These are phyloP conservation scores for Laetiporus sulphureus DNA, from an alignment of 1,284 basidiomycete species.

Conservation along the genomic window DNA sequence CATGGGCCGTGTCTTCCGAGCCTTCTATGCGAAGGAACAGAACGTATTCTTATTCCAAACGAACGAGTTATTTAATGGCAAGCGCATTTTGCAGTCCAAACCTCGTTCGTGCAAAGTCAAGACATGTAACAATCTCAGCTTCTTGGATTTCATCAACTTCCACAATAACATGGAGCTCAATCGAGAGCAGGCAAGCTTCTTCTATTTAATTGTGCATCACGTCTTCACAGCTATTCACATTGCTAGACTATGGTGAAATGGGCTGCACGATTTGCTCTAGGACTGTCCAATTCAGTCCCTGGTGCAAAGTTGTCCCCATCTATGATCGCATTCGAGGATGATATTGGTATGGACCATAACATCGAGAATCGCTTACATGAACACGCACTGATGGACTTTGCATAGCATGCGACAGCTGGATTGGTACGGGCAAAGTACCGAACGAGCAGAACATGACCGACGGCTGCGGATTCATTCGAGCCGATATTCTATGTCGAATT, in stretches of 20 bases:
- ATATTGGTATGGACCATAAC: slow-evolving; percentile 31
- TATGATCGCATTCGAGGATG: slow-evolving; percentile 22
- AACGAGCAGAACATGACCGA: slow-evolving; percentile 36
- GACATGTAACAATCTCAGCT: slow-evolving; percentile 7
- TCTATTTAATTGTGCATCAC: background rate
- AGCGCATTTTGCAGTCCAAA: slow-evolving; percentile 3
- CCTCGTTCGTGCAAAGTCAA: background rate
- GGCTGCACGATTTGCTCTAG: slow-evolving; percentile 32
- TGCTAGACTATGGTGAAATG: slow-evolving; percentile 34
- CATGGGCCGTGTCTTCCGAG: slow-evolving; percentile 28
- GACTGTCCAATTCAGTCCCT: slow-evolving; percentile 34
- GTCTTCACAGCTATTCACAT: background rate
- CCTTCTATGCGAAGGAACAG: slow-evolving; percentile 31
- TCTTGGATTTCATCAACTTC: slow-evolving; percentile 28
- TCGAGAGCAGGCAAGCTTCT: slow-evolving; percentile 24
- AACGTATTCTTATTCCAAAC: slow-evolving; percentile 31
- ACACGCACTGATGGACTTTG: too few relatives aligned
- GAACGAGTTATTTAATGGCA: slow-evolving; percentile 20
- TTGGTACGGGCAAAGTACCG: slow-evolving; percentile 20
- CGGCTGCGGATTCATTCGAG: slow-evolving; percentile 35
- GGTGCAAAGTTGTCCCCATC: slow-evolving; percentile 22
- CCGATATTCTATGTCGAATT: slow-evolving; percentile 22
- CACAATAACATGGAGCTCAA: slow-evolving; percentile 29
- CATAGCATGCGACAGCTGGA: slow-evolving; percentile 15
- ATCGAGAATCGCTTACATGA: too few relatives aligned